These are phyloP conservation scores for Akanthomyces dipterigenus DNA, from an alignment of 2,329 filamentous ascomycete species.

Conservation along the genomic window DNA sequence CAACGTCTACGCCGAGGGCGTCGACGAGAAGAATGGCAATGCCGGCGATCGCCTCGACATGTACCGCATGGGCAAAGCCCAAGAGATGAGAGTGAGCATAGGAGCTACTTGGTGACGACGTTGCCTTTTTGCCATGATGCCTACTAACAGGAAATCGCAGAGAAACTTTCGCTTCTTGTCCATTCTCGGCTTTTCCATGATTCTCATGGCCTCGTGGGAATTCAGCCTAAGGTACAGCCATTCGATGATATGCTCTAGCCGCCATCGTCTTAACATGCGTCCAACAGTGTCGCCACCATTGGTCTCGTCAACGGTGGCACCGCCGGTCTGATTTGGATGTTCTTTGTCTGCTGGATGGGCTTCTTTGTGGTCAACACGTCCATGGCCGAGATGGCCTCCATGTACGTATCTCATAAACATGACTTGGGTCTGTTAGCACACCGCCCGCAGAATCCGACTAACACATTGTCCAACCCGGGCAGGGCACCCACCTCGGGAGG, in stretches of 20 bases:
- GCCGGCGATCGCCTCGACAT: constrained; percentile 35
- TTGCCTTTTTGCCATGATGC: neutral
- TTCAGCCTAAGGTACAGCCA: constrained; percentile 28
- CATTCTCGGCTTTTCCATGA: constrained; percentile 41
- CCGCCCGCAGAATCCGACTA: neutral
- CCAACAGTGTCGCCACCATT: constrained; percentile 13
- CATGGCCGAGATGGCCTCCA: constrained; percentile 44
- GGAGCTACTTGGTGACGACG: neutral
- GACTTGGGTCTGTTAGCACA: too few species aligned
- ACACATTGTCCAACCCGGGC: neutral
- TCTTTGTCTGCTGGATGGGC: constrained; percentile 32
- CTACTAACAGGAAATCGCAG: constrained; percentile 15
- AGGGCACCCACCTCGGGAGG: constrained; percentile 50
- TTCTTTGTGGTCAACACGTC: constrained; percentile 33
- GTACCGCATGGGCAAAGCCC: constrained; percentile 42
- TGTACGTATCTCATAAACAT: constrained; percentile 22
- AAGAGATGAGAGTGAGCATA: constrained; percentile 35
- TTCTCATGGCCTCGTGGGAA: constrained; percentile 40
- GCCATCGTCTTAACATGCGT: neutral
- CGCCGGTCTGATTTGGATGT: constrained; percentile 40
- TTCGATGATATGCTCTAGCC: neutral
- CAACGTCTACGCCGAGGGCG: constrained; percentile 11
- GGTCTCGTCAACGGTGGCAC: constrained; percentile 36
- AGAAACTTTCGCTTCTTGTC: constrained; percentile 39
- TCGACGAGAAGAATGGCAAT: constrained; percentile 23